Conservation (phyloP, 192 early-diverging fungal species). For the Dissophora globulifera region DNA sequence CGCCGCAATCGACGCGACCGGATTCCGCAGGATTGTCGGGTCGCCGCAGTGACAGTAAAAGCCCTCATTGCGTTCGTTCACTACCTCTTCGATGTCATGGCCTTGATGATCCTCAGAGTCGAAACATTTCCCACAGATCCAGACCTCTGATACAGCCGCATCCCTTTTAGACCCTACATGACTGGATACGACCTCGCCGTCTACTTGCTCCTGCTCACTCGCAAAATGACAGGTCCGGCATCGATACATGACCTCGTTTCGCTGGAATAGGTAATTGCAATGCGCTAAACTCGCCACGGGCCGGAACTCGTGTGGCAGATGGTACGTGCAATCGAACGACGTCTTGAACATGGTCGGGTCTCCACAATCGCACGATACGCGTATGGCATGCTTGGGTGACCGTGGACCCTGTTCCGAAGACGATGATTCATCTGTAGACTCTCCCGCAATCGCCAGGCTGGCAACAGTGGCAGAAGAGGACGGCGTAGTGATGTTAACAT, state of each 20-base stretch:
- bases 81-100: constrained; percentile 10
- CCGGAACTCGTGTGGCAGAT: constrained; percentile 30
- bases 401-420: not conserved
- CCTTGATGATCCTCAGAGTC: constrained; percentile 14
- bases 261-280: constrained; percentile 32
- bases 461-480: no score
- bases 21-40: not conserved
- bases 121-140: constrained; percentile 44
- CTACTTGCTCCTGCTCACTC: not conserved
- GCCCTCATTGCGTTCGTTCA: constrained; percentile 25
- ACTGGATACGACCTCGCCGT: no score
- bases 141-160: constrained; percentile 5
- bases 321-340: constrained; percentile 34
- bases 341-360: constrained; percentile 29
- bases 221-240: constrained; percentile 21
- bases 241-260: constrained; percentile 22
- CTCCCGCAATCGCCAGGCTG: no score
- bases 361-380: constrained; percentile 33
- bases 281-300: constrained; percentile 26
- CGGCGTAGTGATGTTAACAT: no score
- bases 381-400: not conserved
- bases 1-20: not conserved
- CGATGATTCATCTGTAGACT: no score
- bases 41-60: constrained; percentile 42
- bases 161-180: no score